Base-by-base conservation (phyloP, 2,329 filamentous ascomycete species). In the Alternaria novae-zelandiae region DNA sequence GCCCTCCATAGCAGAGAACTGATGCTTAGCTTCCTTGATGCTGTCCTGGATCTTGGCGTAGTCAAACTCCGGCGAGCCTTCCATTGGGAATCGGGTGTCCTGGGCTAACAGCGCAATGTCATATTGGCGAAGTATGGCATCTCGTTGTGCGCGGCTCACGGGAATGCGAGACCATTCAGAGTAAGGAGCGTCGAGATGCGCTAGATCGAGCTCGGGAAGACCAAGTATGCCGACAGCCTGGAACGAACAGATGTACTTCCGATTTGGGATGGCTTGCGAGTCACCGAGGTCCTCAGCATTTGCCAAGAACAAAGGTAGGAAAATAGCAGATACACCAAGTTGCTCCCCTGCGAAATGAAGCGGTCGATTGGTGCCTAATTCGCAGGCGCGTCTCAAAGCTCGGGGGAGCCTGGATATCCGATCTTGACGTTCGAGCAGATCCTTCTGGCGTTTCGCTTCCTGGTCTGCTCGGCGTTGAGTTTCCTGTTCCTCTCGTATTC, bases 141-240 rank as follows among this genome's bases (percentile, higher is more conserved):
- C 72, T 41, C 78, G 74, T 25, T 81, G 79, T 54, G 74, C 68
- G 20, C 60, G 60, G 8, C 72, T 78, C 17, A 81, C 78, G 3
- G 71, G 67, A 36, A 77, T 76, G 44, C 75, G 78, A 12, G 76
- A 65, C 80, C 79, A 82, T n/a, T 77, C 68, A 10, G 63, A 74
- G 49, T 78, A 79, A 1, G 78, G 78, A 12, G 70, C 57, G 10
- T 70, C 65, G n/a, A 79, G 71, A 17, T 69, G 67, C 20, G 74
- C 70, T 11, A 81, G 70, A 55, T 81, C 79, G 9, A 80, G 78
- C 55, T 81, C 79, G 6, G 78, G 73, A 7, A 82, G 72, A 10
- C 79, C 79, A 9, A 82, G 79, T 45, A 82, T 79, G 45, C 80
- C 80, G 2, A 78, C 79, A 8, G 74, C 70, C 62, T 81, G 79